Percentiles rank a stretch among this genome's conserved stretches.
phyloP scores from a whole-genome alignment of 1,284 basidiomycete species.

The Hemileccinum hortonii region DNA sequence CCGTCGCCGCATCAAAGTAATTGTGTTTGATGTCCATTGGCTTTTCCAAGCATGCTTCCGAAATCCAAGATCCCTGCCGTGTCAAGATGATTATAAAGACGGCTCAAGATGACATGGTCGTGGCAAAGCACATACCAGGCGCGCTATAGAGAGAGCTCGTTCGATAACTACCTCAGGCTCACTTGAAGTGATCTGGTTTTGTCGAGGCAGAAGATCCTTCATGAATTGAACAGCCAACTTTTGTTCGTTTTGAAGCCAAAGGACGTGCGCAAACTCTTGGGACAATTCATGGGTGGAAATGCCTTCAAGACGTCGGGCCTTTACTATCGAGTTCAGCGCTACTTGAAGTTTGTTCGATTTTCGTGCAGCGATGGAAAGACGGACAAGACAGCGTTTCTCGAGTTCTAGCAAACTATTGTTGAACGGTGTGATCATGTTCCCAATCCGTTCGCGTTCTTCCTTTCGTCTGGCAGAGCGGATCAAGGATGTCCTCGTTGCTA shows the following conservation, averaged over 20 bases:
- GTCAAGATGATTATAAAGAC: conserved; percentile 1
- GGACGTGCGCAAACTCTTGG: conserved; percentile 84
- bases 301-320: conserved; percentile 65
- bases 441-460: conserved; percentile 72
- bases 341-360: conserved; percentile 71
- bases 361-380: conserved; percentile 75
- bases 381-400: conserved; percentile 72
- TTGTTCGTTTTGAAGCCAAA: conserved; percentile 88
- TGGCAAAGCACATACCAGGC: conserved; percentile 49
- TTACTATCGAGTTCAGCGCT: conserved; percentile 82
- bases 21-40: conserved; percentile 70
- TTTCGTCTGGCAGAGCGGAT: conserved; percentile 65
- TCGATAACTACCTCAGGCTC: conserved; percentile 21
- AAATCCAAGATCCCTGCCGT: conserved; percentile 82
- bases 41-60: conserved; percentile 82
- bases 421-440: conserved; percentile 60
- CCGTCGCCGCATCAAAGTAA: conserved; percentile 70
- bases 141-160: conserved; percentile 55
- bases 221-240: conserved; percentile 80
- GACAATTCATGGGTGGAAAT: conserved; percentile 54
- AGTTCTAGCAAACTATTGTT: conserved; percentile 53
- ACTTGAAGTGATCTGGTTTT: conserved; percentile 12
- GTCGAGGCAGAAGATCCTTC: conserved; percentile 43
- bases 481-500: conserved; percentile 83
- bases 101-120: neutral